phyloP scores from a whole-genome alignment of 2,329 filamentous ascomycete genomes.

The Trichoderma brevicompactum region DNA sequence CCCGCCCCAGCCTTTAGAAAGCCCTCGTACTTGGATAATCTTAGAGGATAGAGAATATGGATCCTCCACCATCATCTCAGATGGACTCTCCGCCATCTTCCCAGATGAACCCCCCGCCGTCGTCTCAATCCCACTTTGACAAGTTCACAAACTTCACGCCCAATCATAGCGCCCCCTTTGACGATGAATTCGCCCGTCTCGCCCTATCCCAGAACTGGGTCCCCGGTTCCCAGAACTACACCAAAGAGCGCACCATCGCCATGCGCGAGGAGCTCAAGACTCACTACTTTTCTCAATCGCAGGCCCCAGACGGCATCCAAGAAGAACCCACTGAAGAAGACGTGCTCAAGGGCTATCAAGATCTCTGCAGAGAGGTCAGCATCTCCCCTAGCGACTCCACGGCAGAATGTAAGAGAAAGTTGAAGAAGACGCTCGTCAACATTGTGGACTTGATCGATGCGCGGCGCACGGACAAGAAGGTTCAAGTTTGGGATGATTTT shows the following conservation, averaged over 20 bases:
- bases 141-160: slow-evolving; percentile 39
- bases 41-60: background rate
- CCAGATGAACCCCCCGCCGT: slow-evolving; percentile 28
- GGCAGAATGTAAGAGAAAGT: slow-evolving; percentile 33
- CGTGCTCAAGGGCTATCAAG: slow-evolving; percentile 36
- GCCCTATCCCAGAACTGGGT: slow-evolving; percentile 41
- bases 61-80: background rate
- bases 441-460: slow-evolving; percentile 42
- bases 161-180: slow-evolving; percentile 38
- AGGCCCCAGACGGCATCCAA: background rate
- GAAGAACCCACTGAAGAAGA: slow-evolving; percentile 31
- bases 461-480: slow-evolving; percentile 33
- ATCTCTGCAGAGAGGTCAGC: slow-evolving; percentile 38
- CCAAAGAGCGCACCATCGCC: slow-evolving; percentile 39
- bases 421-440: slow-evolving; percentile 40
- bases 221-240: slow-evolving; percentile 32
- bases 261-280: slow-evolving; percentile 38
- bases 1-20: no score
- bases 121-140: slow-evolving; percentile 41
- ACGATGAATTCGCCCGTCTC: slow-evolving; percentile 40
- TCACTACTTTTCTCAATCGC: slow-evolving; percentile 36
- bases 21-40: no score
- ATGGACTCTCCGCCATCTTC: slow-evolving; percentile 28
- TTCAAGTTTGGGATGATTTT: slow-evolving; percentile 39
- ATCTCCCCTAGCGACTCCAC: slow-evolving; percentile 32